These are phyloP conservation scores for Achaetomiella virescens DNA, from an alignment of 495 filamentous ascomycete genomes.

Conservation along the genomic window DNA sequence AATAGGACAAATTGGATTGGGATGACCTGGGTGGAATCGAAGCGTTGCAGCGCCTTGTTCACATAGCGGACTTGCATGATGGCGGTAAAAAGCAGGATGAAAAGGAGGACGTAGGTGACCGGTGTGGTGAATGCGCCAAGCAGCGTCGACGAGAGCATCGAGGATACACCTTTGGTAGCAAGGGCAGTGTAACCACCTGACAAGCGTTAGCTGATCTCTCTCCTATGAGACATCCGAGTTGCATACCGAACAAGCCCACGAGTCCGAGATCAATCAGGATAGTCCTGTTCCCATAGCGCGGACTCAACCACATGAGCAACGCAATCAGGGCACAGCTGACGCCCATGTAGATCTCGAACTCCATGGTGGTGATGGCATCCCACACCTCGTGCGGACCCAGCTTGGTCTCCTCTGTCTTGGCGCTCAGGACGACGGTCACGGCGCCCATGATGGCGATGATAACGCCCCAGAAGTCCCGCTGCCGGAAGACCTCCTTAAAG, in stretches of 20 bases:
- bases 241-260: slow-evolving; percentile 83
- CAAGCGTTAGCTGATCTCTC: not conserved
- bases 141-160: slow-evolving; percentile 81
- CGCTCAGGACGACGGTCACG: slow-evolving; percentile 90
- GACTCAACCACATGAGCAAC: slow-evolving; percentile 72
- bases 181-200: slow-evolving; percentile 89
- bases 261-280: slow-evolving; percentile 91
- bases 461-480: slow-evolving; percentile 83
- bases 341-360: slow-evolving; percentile 84
- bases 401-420: slow-evolving; percentile 82
- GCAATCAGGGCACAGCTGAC: slow-evolving; percentile 67
- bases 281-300: slow-evolving; percentile 70
- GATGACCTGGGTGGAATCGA: slow-evolving; percentile 95
- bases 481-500: slow-evolving; percentile 81
- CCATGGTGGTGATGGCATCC: slow-evolving; percentile 79
- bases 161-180: slow-evolving; percentile 93
- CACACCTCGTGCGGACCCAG: slow-evolving; percentile 86
- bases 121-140: slow-evolving; percentile 85
- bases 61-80: slow-evolving; percentile 94
- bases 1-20: slow-evolving; percentile 96
- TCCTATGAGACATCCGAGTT: not conserved
- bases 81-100: slow-evolving; percentile 73
- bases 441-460: slow-evolving; percentile 76
- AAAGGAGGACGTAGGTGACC: slow-evolving; percentile 76
- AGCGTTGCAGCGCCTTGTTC: slow-evolving; percentile 88